Conservation (phyloP, 148 eudicot species). For the Vaccinium myrtillus region DNA sequence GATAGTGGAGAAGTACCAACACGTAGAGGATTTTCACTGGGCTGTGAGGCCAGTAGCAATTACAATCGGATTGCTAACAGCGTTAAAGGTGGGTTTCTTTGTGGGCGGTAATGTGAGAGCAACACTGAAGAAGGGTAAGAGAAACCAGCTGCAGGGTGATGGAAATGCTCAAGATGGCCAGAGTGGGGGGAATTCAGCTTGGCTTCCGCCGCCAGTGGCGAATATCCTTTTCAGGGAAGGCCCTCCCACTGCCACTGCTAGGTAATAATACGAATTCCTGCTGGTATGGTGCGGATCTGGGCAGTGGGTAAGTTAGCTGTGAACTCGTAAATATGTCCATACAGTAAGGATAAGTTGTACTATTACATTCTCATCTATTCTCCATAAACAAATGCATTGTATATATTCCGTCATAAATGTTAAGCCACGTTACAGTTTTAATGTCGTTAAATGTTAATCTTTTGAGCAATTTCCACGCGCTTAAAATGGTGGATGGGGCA, state of each 20-base stretch:
- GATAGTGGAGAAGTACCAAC: conserved; percentile 67
- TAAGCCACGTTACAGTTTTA: not conserved
- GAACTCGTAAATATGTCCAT: not conserved
- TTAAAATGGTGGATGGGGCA: not conserved
- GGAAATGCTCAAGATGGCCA: conserved; percentile 36
- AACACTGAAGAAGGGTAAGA: conserved; percentile 35
- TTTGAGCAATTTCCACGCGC: not conserved
- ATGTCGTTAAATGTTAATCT: not conserved
- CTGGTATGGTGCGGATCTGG: not conserved
- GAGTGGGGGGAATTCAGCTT: conserved; percentile 41
- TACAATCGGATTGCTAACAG: conserved; percentile 60
- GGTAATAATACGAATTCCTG: conserved; percentile 28
- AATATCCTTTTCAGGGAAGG: conserved; percentile 58
- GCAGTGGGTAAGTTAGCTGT: not conserved
- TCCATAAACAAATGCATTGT: not conserved
- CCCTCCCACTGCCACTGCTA: conserved; percentile 32
- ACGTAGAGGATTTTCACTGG: conserved; percentile 87
- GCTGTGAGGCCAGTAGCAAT: conserved; percentile 68
- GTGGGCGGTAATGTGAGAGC: conserved; percentile 50
- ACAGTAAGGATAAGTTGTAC: not conserved
- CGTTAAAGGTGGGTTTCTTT: conserved; percentile 41
- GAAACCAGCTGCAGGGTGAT: conserved; percentile 25
- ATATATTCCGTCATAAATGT: not conserved
- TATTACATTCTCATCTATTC: not conserved
- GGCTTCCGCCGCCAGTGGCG: conserved; percentile 61